phyloP scores from a whole-genome alignment of 108 stramenopile species.

The Parmales sp. region DNA sequence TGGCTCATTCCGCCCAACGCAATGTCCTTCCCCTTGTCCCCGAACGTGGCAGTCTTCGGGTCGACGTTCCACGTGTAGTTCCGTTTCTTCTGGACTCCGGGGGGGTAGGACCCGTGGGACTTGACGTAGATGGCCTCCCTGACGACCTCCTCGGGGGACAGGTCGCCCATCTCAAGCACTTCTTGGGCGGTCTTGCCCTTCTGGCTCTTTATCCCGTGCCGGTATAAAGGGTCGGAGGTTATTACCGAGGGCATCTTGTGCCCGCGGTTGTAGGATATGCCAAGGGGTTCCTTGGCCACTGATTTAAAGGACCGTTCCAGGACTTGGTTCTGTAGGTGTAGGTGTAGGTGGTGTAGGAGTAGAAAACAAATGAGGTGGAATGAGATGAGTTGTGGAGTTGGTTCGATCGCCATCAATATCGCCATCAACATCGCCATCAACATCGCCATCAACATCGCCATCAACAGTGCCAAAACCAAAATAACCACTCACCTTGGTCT shows the following conservation, averaged over 20 bases:
- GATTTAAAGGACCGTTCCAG: slow-evolving; percentile 32
- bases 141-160: not conserved
- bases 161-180: slow-evolving; percentile 37
- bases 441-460: too few species aligned
- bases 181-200: slow-evolving; percentile 40
- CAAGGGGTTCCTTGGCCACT: slow-evolving; percentile 39
- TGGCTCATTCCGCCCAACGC: slow-evolving; percentile 24
- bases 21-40: slow-evolving; percentile 19
- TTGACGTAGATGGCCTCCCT: slow-evolving; percentile 24
- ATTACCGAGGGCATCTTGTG: slow-evolving; percentile 37
- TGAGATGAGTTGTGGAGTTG: too few species aligned
- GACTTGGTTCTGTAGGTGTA: slow-evolving; percentile 8
- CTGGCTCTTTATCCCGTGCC: slow-evolving; percentile 32
- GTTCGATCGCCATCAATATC: too few species aligned
- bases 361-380: too few species aligned
- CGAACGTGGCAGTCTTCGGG: slow-evolving; percentile 24
- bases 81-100: slow-evolving; percentile 48
- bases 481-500: too few species aligned
- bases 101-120: slow-evolving; percentile 29
- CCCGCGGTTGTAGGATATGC: slow-evolving; percentile 33
- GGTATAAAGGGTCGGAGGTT: slow-evolving; percentile 16
- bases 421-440: too few species aligned
- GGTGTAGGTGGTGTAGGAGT: too few species aligned
- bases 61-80: slow-evolving; percentile 48
- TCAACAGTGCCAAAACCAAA: too few species aligned